Base-by-base conservation (phyloP, 176 grass and related monocot species). In the Typha latifolia region DNA sequence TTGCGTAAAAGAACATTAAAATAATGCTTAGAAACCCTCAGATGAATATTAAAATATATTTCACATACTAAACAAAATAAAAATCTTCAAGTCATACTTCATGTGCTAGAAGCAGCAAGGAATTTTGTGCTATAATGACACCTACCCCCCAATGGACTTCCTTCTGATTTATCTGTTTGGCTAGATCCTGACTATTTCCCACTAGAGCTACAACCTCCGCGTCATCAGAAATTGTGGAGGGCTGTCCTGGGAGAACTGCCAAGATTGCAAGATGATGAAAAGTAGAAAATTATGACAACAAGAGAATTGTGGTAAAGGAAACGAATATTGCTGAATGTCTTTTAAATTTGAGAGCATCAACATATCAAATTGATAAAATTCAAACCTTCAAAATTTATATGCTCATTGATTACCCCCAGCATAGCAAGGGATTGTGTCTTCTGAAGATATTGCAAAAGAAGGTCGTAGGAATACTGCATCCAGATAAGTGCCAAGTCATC, bases 121-220 rank as follows among this genome's bases (percentile, higher is more conserved):
- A 48, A 70, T 48, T 26, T 27, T 37, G 47, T 19, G 19, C 11
- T 7, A 4, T 8, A 20, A 31, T 62, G 63, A 69, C 66, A 71
- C 76, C 69, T 84, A 97, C 93, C 85, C 93, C 93, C 93, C 93
- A 97, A 79, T 81, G 88, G 67, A 97, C 79, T 79, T 97, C 93
- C 78, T 92, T 91, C 88, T 86, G 88, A 82, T 97, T 97, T 82
- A 97, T 87, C 49, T 97, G 85, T 81, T 88, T 97, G 67, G 88
- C 93, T 69, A 89, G 74, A 69, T 97, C 93, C 77, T 92, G 90
- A 48, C 75, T 97, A 62, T 73, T 87, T 67, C 93, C 93, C 78
- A 92, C 66, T 49, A 97, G 72, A 79, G 82, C 83, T 79, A 92
- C 81, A 69, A 88, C 88, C 12, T 97, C 88, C n/a, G 67, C 55